Base-by-base conservation (phyloP, 2,329 filamentous ascomycete genomes). In the Penicillium sp. region DNA sequence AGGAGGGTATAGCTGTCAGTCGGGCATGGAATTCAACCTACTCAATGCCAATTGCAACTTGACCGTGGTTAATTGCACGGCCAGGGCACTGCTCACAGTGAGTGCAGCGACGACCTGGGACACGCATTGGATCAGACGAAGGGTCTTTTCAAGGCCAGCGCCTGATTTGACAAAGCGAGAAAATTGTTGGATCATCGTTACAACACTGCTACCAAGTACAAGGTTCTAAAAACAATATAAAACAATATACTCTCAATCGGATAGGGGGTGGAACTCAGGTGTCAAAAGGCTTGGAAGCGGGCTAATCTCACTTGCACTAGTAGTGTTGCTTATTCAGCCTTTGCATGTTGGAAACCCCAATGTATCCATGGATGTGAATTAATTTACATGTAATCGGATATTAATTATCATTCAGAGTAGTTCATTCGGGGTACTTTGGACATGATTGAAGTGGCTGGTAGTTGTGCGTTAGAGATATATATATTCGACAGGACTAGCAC, bases 31-130 rank as follows among this genome's bases (percentile, higher is more conserved):
- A 12, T 6, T 10, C 21, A 45, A 53, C 71, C 53, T 66, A 80
- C 79, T 73, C 54, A 81, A 59, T 27, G 76, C 76, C 52, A 81
- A 70, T 61, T 81, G 75, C 33, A 68, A 61, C 49, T 76, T 73
- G 7, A 75, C 71, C 3, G 68, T 71, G 1, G 68, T 64, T 69
- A 75, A 80, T 33, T 68, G 68, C 25, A 69, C 65, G 3, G 72
- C 68, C 55, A 57, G 43, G 17, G 73, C 68, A 48, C 68, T 63
- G 23, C 68, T 67, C 29, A 61, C 50, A 1, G 63, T 67, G 15
- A 73, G 59, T 29, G 67, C 65, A 13, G 65, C 66, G n/a, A 67
- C 63, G 19, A 77, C 67, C 52, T 75, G 72, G 12, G 70, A 68
- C 19, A 73, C 49, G 10, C 74, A 73, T 55, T 78, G 76, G 36